These are phyloP conservation scores for Nemania bipapillata DNA, from an alignment of 2,329 filamentous ascomycete genomes.

Conservation along the genomic window DNA sequence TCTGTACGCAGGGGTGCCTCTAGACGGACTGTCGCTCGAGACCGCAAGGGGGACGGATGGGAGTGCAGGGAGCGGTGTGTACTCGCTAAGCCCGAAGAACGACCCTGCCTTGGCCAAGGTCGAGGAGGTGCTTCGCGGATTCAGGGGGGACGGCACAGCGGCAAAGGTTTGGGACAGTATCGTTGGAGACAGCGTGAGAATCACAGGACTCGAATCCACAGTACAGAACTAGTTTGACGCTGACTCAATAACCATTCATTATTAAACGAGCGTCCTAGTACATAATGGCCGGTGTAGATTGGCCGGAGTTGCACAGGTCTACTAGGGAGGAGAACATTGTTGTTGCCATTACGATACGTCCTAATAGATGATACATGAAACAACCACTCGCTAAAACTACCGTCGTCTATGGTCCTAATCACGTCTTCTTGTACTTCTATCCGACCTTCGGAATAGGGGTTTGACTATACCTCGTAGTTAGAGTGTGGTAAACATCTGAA, in stretches of 20 bases:
- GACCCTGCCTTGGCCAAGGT: conserved; percentile 36
- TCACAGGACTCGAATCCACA: conserved; percentile 12
- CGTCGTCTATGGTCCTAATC: no score
- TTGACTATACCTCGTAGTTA: no score
- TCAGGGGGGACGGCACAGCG: conserved; percentile 50
- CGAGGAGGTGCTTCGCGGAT: conserved; percentile 44
- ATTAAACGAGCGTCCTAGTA: background rate
- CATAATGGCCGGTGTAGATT: background rate
- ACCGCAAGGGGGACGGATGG: conserved; percentile 17
- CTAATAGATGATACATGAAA: no score
- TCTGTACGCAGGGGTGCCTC: background rate
- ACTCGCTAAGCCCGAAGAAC: conserved; percentile 19
- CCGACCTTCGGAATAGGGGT: no score
- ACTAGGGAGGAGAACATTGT: no score
- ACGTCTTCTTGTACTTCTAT: no score
- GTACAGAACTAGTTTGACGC: background rate
- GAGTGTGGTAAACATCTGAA: no score
- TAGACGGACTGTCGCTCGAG: background rate
- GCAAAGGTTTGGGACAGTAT: conserved; percentile 48
- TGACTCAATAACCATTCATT: background rate
- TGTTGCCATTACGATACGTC: no score
- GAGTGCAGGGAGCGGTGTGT: conserved; percentile 19
- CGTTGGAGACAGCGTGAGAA: conserved; percentile 21
- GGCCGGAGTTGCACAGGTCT: no score
- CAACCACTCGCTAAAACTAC: no score